Conservation (phyloP, 2,329 filamentous ascomycete genomes). For the Chrysoporthe cubensis region DNA sequence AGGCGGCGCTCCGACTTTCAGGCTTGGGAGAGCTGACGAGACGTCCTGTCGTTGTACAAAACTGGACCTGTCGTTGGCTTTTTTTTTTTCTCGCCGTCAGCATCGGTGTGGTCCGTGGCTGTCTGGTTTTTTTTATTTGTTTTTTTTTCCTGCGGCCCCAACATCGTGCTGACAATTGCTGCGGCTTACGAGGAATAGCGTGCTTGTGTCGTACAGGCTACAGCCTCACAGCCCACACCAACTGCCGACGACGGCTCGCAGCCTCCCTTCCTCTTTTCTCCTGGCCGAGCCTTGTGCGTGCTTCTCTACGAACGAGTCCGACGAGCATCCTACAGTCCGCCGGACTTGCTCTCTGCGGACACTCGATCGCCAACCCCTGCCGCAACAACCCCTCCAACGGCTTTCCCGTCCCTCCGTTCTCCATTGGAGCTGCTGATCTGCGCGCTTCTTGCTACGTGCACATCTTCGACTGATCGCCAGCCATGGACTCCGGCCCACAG, state of each 20-base stretch:
- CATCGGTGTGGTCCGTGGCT: neutral
- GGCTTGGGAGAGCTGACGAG: no score
- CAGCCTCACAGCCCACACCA: neutral
- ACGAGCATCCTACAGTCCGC: neutral
- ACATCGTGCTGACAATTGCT: neutral
- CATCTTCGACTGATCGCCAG: neutral
- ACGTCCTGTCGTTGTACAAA: no score
- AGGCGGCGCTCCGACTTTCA: no score
- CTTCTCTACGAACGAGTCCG: neutral
- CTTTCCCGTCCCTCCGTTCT: neutral
- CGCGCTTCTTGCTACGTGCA: no score
- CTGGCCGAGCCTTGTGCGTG: neutral
- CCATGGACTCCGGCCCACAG: slow-evolving; percentile 21
- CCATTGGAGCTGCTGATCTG: no score
- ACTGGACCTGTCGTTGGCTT: no score
- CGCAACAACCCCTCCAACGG: neutral
- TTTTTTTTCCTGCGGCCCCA: neutral
- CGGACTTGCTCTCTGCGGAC: neutral
- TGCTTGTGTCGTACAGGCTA: no score
- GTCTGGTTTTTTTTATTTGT: neutral
- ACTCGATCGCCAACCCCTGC: neutral
- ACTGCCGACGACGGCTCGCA: neutral
- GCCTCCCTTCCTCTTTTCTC: neutral
- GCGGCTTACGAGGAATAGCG: neutral
- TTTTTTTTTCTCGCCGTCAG: neutral